Percentiles rank a stretch among this genome's conserved stretches.
phyloP scores from a whole-genome alignment of 495 filamentous ascomycete species.

The Annulohypoxylon stygium region DNA sequence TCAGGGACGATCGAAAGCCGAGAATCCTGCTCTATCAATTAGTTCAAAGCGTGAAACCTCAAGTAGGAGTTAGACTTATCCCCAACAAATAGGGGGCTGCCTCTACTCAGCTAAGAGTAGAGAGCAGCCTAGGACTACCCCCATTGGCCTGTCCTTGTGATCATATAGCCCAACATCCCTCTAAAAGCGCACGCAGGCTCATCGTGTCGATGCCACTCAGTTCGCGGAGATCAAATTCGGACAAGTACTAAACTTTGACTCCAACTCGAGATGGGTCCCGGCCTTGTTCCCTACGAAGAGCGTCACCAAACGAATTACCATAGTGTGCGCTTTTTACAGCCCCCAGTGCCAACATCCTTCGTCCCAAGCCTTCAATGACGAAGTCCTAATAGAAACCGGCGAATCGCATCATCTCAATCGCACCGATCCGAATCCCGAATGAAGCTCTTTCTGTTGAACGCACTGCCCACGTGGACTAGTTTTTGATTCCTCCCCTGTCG shows the following conservation, averaged over 20 bases:
- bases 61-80: slow-evolving; percentile 69
- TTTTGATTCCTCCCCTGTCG: slow-evolving; percentile 86
- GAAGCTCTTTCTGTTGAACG: slow-evolving; percentile 75
- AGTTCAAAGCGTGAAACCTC: slow-evolving; percentile 53
- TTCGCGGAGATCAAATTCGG: slow-evolving; percentile 57
- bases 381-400: slow-evolving; percentile 56
- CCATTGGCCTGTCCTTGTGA: slow-evolving; percentile 56
- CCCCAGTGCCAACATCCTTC: slow-evolving; percentile 34
- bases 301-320: slow-evolving; percentile 10
- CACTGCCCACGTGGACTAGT: slow-evolving; percentile 84
- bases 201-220: slow-evolving; percentile 27
- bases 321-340: slow-evolving; percentile 11
- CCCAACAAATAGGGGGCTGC: slow-evolving; percentile 70
- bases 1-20: not conserved
- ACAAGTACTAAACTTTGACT: slow-evolving; percentile 96
- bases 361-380: slow-evolving; percentile 56
- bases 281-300: slow-evolving; percentile 43
- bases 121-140: slow-evolving; percentile 62
- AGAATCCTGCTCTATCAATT: slow-evolving; percentile 35
- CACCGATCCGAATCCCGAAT: slow-evolving; percentile 50
- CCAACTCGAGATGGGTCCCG: slow-evolving; percentile 96
- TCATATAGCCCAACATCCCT: slow-evolving; percentile 1
- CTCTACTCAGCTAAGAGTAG: slow-evolving; percentile 58
- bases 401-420: slow-evolving; percentile 51
- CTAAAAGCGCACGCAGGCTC: slow-evolving; percentile 46